phyloP scores from a whole-genome alignment of 352 stramenopile species.

The Phytopythium aichiense region DNA sequence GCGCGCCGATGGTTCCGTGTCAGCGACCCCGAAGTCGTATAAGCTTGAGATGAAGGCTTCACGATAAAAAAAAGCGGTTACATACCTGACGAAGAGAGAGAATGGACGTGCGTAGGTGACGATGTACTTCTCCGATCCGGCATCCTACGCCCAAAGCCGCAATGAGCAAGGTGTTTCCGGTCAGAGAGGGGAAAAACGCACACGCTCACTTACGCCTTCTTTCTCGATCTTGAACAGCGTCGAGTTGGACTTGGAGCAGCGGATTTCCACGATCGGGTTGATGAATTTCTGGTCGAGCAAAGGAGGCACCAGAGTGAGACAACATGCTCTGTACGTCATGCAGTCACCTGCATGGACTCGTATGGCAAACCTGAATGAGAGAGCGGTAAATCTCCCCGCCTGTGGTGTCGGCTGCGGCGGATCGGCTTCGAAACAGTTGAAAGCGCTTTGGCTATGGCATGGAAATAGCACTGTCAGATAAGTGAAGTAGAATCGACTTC shows the following conservation, averaged over 20 bases:
- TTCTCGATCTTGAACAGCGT: conserved; percentile 79
- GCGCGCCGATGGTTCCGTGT: neutral
- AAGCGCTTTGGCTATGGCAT: conserved; percentile 30
- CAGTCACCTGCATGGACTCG: neutral
- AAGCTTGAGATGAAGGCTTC: too few relatives aligned
- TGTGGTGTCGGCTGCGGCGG: conserved; percentile 23
- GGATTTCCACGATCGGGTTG: conserved; percentile 70
- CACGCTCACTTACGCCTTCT: conserved; percentile 44
- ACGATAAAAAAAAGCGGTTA: neutral
- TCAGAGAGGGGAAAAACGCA: neutral
- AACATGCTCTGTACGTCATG: neutral
- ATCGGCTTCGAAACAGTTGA: conserved; percentile 40
- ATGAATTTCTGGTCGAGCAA: conserved; percentile 64
- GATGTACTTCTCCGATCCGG: conserved; percentile 67
- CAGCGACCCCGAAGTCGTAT: neutral
- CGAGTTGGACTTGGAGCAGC: conserved; percentile 58
- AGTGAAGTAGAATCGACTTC: neutral
- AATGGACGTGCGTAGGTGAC: conserved; percentile 74
- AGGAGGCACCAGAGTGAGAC: conserved; percentile 5
- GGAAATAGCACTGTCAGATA: neutral
- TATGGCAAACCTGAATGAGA: conserved; percentile 34
- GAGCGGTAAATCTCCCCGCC: conserved; percentile 28
- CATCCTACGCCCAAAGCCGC: conserved; percentile 27
- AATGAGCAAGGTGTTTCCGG: neutral
- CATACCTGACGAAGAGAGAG: conserved; percentile 73